Percentiles rank a stretch among this genome's conserved stretches.
These are phyloP conservation scores for Oryza longistaminata DNA, from an alignment of 176 grass and related monocot species.

Conservation along the genomic window DNA sequence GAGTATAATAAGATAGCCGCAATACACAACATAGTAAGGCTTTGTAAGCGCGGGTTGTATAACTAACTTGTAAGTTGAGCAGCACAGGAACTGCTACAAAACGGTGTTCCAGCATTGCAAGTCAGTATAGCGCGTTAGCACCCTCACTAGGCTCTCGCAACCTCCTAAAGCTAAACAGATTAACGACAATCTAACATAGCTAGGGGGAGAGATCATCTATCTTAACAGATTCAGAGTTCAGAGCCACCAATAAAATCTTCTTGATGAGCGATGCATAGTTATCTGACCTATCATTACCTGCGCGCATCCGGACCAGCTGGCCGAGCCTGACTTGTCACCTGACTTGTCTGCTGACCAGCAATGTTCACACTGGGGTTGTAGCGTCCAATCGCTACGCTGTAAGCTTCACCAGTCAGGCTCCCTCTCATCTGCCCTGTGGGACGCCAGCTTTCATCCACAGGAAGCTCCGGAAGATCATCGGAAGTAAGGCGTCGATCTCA, in stretches of 20 bases:
- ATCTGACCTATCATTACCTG: neutral
- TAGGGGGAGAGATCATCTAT: neutral
- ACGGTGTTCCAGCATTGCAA: neutral
- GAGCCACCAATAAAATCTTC: neutral
- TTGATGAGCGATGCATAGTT: neutral
- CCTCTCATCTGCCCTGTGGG: slow-evolving; percentile 83
- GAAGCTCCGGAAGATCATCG: slow-evolving; percentile 33
- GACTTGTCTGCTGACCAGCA: slow-evolving; percentile 20
- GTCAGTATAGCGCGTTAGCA: neutral
- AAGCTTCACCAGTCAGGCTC: slow-evolving; percentile 80
- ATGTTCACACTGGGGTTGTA: slow-evolving; percentile 28
- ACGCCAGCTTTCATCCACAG: slow-evolving; percentile 66
- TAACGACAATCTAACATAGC: neutral
- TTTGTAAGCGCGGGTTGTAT: neutral
- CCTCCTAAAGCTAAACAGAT: neutral
- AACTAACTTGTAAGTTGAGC: neutral
- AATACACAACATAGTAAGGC: no score
- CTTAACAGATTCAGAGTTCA: no score
- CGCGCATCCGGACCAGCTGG: neutral
- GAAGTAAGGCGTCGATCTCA: no score
- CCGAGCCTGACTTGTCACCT: slow-evolving; percentile 17
- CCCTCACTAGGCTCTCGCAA: neutral
- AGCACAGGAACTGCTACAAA: neutral
- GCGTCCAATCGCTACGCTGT: slow-evolving; percentile 56
- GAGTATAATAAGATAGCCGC: no score